phyloP scores from a whole-genome alignment of 805 yeast genomes.

The Candida loeiensis region DNA sequence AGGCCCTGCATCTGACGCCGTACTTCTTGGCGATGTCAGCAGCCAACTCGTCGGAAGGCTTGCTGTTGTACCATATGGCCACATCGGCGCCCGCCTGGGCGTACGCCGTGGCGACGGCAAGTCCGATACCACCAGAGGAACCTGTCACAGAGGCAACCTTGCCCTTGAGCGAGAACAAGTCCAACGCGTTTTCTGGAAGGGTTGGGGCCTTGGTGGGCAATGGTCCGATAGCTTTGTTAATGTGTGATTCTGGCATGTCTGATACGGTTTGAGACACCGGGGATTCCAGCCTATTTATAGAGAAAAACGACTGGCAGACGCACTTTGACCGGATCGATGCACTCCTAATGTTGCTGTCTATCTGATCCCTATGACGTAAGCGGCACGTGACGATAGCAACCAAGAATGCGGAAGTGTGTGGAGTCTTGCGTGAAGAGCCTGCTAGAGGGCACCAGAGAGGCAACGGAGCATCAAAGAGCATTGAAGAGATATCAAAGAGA shows the following conservation, averaged over 20 bases:
- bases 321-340: neutral
- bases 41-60: constrained; percentile 60
- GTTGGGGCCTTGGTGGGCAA: constrained; percentile 52
- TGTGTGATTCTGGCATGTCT: constrained; percentile 6
- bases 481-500: too few relatives aligned
- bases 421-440: too few relatives aligned
- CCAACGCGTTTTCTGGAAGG: constrained; percentile 50
- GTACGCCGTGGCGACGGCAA: constrained; percentile 74
- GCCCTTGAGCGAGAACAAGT: constrained; percentile 73
- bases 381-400: neutral
- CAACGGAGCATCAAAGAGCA: too few relatives aligned
- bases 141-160: constrained; percentile 86
- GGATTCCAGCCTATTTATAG: neutral
- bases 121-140: constrained; percentile 79
- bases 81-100: constrained; percentile 88
- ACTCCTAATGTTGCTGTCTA: constrained; percentile 1
- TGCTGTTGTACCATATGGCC: constrained; percentile 60
- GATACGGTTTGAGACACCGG: neutral
- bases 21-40: constrained; percentile 51
- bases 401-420: too few relatives aligned
- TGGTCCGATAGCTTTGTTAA: constrained; percentile 4
- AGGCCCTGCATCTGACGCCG: constrained; percentile 59
- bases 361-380: constrained; percentile 1
- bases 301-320: neutral
- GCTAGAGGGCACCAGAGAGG: too few relatives aligned